Percentiles rank a stretch among this genome's conserved stretches.
These are phyloP conservation scores for Gossypioides kirkii DNA, from an alignment of 345 rosid species.

Conservation along the genomic window DNA sequence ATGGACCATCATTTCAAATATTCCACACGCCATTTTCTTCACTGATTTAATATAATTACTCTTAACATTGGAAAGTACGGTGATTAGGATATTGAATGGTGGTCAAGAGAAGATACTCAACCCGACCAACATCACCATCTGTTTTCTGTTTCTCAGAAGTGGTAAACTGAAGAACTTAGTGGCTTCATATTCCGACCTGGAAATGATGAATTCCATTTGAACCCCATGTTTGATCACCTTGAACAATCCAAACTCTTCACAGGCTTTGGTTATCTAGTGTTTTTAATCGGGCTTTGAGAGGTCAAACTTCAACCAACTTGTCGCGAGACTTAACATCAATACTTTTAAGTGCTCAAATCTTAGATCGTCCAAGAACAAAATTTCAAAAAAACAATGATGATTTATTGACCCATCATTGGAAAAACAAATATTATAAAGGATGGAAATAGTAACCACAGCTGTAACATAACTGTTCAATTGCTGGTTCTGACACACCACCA, in stretches of 20 bases:
- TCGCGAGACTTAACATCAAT: no score
- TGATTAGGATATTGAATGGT: constrained; percentile 28
- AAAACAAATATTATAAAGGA: no score
- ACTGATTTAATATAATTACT: not conserved
- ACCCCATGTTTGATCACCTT: constrained; percentile 74
- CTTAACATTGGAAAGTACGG: constrained; percentile 33
- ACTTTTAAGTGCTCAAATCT: no score
- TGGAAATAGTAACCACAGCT: not conserved
- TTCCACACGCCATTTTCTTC: constrained; percentile 44
- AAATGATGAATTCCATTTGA: constrained; percentile 41
- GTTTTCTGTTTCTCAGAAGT: constrained; percentile 43
- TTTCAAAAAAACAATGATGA: not conserved
- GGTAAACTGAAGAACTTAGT: constrained; percentile 53
- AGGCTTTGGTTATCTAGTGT: constrained; percentile 33
- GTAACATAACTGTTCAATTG: constrained; percentile 16
- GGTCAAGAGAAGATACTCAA: constrained; percentile 61
- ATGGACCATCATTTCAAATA: constrained; percentile 68
- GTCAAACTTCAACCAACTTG: constrained; percentile 17
- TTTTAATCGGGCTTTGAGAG: constrained; percentile 38
- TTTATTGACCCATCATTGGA: no score
- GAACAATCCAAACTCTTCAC: constrained; percentile 70
- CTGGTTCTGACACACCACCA: constrained; percentile 14
- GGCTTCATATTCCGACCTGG: constrained; percentile 48
- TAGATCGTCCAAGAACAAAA: not conserved
- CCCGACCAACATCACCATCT: constrained; percentile 74